Conservation (phyloP, 2,329 filamentous ascomycete genomes). For the Microdochium paspali region DNA sequence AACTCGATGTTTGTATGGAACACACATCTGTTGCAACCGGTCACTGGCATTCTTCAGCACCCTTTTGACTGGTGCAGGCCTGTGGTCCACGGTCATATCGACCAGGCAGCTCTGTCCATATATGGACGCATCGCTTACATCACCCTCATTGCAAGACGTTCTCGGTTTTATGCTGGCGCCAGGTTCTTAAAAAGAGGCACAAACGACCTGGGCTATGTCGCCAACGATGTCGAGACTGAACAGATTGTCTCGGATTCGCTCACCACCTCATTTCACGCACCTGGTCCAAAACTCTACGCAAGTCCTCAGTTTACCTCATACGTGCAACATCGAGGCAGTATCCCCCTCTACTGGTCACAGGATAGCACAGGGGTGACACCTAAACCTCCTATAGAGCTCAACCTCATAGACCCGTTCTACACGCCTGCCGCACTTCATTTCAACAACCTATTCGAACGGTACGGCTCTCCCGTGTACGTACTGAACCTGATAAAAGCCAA, state of each 20-base stretch:
- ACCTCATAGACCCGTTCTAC: constrained; percentile 94
- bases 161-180: constrained; percentile 87
- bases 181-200: constrained; percentile 89
- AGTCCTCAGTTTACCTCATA: constrained; percentile 93
- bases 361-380: constrained; percentile 92
- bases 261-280: constrained; percentile 91
- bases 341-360: constrained; percentile 95
- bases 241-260: constrained; percentile 93
- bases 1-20: constrained; percentile 99
- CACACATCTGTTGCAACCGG: constrained; percentile 74
- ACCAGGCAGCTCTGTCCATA: constrained; percentile 76
- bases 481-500: constrained; percentile 85
- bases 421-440: constrained; percentile 89
- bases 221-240: constrained; percentile 97
- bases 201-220: constrained; percentile 91
- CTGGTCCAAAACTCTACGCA: constrained; percentile 74
- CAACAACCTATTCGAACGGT: constrained; percentile 86
- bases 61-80: constrained; percentile 94
- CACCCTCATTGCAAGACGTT: constrained; percentile 85
- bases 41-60: constrained; percentile 58
- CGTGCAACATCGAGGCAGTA: constrained; percentile 92
- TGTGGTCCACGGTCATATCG: constrained; percentile 92
- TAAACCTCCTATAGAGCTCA: constrained; percentile 92
- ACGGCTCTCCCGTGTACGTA: constrained; percentile 85
- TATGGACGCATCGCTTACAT: constrained; percentile 87